Conservation (phyloP, 2,329 filamentous ascomycete species). For the Stromatinia cepivora region DNA sequence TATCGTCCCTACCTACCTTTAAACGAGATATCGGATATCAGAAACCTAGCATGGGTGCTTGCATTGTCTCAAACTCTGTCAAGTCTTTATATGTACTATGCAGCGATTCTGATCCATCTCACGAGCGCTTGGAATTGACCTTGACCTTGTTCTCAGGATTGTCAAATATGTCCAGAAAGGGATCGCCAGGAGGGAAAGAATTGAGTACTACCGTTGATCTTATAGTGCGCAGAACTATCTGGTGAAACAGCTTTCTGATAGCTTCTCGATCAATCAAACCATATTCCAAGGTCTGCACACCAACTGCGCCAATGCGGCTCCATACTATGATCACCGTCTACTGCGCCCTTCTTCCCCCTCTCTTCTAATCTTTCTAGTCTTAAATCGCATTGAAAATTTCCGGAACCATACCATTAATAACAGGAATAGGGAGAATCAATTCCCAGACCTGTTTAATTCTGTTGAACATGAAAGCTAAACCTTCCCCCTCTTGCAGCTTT, state of each 20-base stretch:
- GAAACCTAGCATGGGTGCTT: not conserved
- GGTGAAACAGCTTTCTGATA: not conserved
- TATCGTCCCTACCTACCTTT: not conserved
- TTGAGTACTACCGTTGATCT: not conserved
- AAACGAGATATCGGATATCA: not conserved
- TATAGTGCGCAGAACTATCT: not conserved
- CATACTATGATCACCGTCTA: no score
- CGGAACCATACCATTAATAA: no score
- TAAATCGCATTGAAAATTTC: not conserved
- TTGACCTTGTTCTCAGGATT: not conserved
- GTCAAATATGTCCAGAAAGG: not conserved
- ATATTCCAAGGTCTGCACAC: not conserved
- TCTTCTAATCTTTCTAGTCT: not conserved
- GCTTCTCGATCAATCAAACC: not conserved
- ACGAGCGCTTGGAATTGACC: not conserved
- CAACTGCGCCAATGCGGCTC: not conserved
- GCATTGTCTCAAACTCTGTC: not conserved
- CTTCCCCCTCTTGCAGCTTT: not conserved
- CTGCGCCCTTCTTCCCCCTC: not conserved
- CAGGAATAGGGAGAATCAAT: not conserved
- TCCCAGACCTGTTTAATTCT: not conserved
- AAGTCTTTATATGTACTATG: not conserved
- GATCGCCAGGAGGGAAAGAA: not conserved
- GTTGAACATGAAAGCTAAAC: not conserved
- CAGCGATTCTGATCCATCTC: not conserved